Base-by-base conservation (phyloP, 257 asterid species). In the Jacaranda copaia region DNA sequence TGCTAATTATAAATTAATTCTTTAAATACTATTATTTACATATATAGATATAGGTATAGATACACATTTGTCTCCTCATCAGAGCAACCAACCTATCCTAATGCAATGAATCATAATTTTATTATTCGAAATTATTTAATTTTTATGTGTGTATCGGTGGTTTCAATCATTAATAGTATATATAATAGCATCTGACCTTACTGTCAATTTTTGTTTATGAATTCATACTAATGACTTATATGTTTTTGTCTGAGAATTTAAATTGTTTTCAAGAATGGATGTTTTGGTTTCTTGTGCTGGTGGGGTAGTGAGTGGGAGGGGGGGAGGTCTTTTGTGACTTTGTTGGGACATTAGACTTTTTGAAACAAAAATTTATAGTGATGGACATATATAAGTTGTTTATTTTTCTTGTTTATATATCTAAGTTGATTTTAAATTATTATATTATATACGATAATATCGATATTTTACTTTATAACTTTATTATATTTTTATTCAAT, bases 331-430 rank as follows among this genome's bases (percentile, higher is more conserved):
- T 81, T 84, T 74, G 84, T 81, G 83, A 72, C 80, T 73, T 84
- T 77, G 84, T 84, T 83, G 81, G 85, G 89, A 72, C 84, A 79
- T 68, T 77, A 70, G 79, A 78, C 78, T 78, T 55, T 72, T 68
- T 69, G 65, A 66, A 40, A 60, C 16, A 19, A 52, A 38, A 45
- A 35, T 53, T 46, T 20, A 53, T 79, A 68, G 71, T 57, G 80
- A 64, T 70, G 71, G 71, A 55, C 66, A 80, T 25, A 1, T 25
- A 25, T 84, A 90, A 82, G 88, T 83, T 83, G 92, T 83, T 48
- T 38, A 25, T 25, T 25, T 25, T 25, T 25, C 32, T 25, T 25
- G 32, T 25, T 25, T 25, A 25, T 16, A 45, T 12, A 16, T 55
- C 15, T 36, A 6, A 19, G 19, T 59, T 19, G 6, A 59, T 10